Conservation (phyloP, 2,329 filamentous ascomycete species). For the Drechslerella coelobrocha region DNA sequence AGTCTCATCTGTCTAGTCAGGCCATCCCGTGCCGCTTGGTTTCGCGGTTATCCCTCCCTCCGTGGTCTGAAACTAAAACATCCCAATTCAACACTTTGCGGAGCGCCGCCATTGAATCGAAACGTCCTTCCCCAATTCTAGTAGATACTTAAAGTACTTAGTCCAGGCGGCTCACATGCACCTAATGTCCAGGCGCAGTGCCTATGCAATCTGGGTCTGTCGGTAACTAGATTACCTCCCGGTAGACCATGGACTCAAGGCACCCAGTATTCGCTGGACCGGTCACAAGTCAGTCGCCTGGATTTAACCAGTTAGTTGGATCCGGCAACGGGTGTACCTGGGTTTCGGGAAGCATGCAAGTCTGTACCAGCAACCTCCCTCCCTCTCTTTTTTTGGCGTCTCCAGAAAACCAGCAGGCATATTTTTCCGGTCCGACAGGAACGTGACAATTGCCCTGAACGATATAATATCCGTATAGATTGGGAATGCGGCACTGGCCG, state of each 20-base stretch:
- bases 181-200: not conserved
- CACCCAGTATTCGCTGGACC: not conserved
- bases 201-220: not conserved
- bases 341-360: not conserved
- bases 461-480: not conserved
- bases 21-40: not conserved
- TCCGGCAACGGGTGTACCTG: not conserved
- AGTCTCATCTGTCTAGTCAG: not conserved
- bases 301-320: not conserved
- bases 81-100: slow-evolving; percentile 3
- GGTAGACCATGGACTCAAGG: not conserved
- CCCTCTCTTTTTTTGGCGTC: not conserved
- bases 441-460: not conserved
- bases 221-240: not conserved
- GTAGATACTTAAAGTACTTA: not conserved
- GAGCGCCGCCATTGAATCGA: not conserved
- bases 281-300: too few species aligned
- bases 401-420: not conserved
- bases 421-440: not conserved
- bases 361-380: too few species aligned
- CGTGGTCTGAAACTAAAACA: not conserved
- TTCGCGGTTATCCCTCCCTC: not conserved
- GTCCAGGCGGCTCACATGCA: not conserved
- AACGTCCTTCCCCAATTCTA: not conserved
- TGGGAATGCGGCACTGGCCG: not conserved